Evolutionary conservation across 140 eudicot genomes (phyloP).

Genomic region (Senecio squalidus): DNA sequence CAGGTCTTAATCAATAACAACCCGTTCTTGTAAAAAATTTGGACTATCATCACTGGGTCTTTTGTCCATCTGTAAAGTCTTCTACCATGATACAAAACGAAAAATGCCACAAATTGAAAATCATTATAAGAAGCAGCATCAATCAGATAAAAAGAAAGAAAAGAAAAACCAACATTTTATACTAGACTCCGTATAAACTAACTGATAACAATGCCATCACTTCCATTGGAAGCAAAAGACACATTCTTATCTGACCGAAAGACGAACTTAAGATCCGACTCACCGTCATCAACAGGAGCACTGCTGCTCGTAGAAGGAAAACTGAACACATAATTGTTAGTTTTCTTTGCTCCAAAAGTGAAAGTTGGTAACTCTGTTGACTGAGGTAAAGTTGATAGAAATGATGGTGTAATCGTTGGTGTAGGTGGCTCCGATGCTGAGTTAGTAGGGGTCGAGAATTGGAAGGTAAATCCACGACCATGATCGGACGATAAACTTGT

Average conservation of each 20-base stretch:
- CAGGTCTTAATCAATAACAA: too few relatives aligned
- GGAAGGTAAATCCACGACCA: slow-evolving; percentile 65
- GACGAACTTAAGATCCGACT: slow-evolving; percentile 55
- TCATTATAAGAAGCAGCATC: slow-evolving; percentile 2
- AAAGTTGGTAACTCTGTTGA: slow-evolving; percentile 43
- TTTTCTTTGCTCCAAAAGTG: slow-evolving; percentile 51
- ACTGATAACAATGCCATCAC: slow-evolving; percentile 35
- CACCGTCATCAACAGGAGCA: slow-evolving; percentile 27
- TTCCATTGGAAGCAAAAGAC: slow-evolving; percentile 49
- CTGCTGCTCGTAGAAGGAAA: slow-evolving; percentile 73
- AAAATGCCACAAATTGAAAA: neutral
- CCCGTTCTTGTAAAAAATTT: too few relatives aligned
- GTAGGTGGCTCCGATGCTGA: slow-evolving; percentile 79
- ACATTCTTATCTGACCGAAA: slow-evolving; percentile 75
- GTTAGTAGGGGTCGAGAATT: slow-evolving; percentile 51
- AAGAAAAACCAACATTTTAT: slow-evolving; percentile 5
- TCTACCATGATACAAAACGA: slow-evolving; percentile 10
- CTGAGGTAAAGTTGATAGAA: slow-evolving; percentile 32
- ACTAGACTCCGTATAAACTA: slow-evolving; percentile 13
- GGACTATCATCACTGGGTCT: neutral
- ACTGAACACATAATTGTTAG: slow-evolving; percentile 47
- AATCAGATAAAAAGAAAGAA: slow-evolving; percentile 1
- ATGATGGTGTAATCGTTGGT: slow-evolving; percentile 68
- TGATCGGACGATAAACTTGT: slow-evolving; percentile 38
- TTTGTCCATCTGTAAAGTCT: neutral